Evolutionary conservation across 257 asterid species (phyloP).

Genomic region (Solanum bulbocastanum): DNA sequence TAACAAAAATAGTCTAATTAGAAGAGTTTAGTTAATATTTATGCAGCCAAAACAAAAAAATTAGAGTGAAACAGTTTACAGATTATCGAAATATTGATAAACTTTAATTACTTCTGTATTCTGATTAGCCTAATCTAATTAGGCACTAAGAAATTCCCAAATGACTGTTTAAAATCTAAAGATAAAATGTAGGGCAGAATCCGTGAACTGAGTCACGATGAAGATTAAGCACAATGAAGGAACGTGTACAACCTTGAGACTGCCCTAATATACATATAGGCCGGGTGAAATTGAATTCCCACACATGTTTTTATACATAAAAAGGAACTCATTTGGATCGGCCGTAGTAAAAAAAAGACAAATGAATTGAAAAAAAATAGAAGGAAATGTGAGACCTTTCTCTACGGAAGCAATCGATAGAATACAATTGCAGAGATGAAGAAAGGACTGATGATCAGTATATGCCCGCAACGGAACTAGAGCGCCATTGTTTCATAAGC

Average conservation of each 20-base stretch:
- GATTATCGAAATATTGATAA: no score
- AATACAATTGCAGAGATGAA: background rate
- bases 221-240: constrained; percentile 9
- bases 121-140: no score
- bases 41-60: no score
- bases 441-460: constrained; percentile 2
- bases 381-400: constrained; percentile 23
- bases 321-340: constrained; percentile 69
- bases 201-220: background rate
- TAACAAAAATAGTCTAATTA: no score
- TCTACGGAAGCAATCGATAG: background rate
- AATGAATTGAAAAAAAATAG: no score
- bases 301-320: background rate
- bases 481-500: constrained; percentile 23
- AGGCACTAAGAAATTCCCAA: no score
- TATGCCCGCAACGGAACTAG: constrained; percentile 82
- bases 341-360: constrained; percentile 6
- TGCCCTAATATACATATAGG: constrained; percentile 26
- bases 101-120: no score
- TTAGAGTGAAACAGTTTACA: no score
- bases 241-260: constrained; percentile 15
- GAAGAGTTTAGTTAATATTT: no score
- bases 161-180: no score
- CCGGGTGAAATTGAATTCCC: constrained; percentile 61
- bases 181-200: constrained; percentile 28